Conservation (phyloP, 2,329 filamentous ascomycete species). For the Claviceps sp. region DNA sequence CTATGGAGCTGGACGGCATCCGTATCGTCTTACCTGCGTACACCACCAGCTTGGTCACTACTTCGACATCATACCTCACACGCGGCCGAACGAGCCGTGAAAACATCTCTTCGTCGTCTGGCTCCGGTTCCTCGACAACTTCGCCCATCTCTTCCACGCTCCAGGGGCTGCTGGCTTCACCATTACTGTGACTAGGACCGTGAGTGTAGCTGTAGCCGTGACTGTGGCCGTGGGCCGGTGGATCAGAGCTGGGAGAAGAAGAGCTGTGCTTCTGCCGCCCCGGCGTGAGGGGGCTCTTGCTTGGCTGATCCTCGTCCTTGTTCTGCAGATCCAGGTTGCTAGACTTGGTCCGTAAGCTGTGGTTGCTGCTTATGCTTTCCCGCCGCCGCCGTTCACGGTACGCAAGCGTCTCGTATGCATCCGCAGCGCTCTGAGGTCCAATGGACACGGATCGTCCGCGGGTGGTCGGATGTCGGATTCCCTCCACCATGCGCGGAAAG, state of each 20-base stretch:
- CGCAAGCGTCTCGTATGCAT: constrained; percentile 89
- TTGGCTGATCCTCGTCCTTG: constrained; percentile 25
- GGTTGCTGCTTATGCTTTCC: constrained; percentile 41
- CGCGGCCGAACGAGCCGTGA: constrained; percentile 70
- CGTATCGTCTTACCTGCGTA: constrained; percentile 55
- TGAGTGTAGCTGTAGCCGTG: too few species aligned
- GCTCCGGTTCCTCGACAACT: constrained; percentile 30
- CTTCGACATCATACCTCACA: constrained; percentile 95
- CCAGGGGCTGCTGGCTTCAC: constrained; percentile 36
- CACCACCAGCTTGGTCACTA: constrained; percentile 90
- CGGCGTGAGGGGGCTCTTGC: constrained; percentile 26
- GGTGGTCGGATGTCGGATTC: constrained; percentile 58
- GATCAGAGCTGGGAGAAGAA: constrained; percentile 48
- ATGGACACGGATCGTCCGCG: constrained; percentile 74
- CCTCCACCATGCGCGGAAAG: constrained; percentile 67
- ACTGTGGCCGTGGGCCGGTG: constrained; percentile 26
- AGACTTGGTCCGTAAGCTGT: constrained; percentile 30
- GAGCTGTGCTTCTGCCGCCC: constrained; percentile 31
- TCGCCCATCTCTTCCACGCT: constrained; percentile 1
- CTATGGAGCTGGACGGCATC: too few species aligned
- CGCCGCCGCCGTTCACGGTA: constrained; percentile 58
- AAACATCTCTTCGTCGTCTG: constrained; percentile 70
- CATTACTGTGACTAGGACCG: constrained; percentile 54
- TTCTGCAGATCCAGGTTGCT: constrained; percentile 29
- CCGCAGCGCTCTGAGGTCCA: constrained; percentile 88